Evolutionary conservation across 106 monocot genomes (phyloP).

Genomic region (Dendrobium chrysotoxum): DNA sequence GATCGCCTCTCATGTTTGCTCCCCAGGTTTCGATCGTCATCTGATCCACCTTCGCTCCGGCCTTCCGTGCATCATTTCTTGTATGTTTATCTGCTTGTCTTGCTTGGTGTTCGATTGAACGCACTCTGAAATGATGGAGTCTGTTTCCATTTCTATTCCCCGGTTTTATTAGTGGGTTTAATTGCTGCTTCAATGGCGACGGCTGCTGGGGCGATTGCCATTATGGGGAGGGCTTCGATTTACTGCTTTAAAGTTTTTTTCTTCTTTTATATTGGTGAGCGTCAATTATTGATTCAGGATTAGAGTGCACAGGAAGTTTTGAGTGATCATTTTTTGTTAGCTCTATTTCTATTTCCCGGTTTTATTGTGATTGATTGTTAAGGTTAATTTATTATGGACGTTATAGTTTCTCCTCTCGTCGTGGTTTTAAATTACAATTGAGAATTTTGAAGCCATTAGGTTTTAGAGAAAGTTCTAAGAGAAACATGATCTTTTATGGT

Average conservation of each 20-base stretch:
- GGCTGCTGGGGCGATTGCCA: neutral
- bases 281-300: neutral
- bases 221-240: neutral
- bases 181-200: neutral
- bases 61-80: neutral
- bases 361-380: too few species aligned
- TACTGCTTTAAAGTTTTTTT: neutral
- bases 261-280: neutral
- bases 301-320: neutral
- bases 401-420: neutral
- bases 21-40: slow-evolving; percentile 37
- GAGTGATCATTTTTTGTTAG: neutral
- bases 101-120: neutral
- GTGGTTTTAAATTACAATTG: too few species aligned
- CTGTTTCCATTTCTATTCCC: neutral
- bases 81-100: neutral
- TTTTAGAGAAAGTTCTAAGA: neutral
- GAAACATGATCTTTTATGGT: neutral
- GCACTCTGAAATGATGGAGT: neutral
- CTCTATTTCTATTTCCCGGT: neutral
- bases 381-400: neutral
- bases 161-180: neutral
- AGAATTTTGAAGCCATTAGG: neutral
- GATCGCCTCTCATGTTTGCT: slow-evolving; percentile 51
- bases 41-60: neutral